Evolutionary conservation across 2,329 filamentous ascomycete genomes (phyloP), one percentile per base, ranked within the genome.

Genomic region (Pseudopyricularia javanii): DNA sequence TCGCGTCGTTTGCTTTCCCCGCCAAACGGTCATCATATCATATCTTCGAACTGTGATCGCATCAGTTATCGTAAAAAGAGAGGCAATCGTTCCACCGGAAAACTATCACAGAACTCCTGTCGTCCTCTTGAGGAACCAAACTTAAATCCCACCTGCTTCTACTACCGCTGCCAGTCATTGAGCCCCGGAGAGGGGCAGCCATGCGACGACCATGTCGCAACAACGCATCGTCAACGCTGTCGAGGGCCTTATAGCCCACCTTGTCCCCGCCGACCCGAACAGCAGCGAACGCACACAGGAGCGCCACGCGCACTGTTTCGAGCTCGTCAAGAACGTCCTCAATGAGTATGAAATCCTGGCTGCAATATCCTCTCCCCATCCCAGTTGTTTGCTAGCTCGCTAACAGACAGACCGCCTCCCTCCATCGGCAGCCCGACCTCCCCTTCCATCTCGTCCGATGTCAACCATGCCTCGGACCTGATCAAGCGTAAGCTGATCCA

Each of bases 391-490:
- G 47, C 33, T 32, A 53, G 54, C 15, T 55, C 52, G 40, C 32
- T 37, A 8, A 47, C 45, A 50, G 20, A 20, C 28, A 30, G 28
- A 30, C 28, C 20, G 12, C 22, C 43, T 33, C 33, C 50, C 17
- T 14, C 28, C n/a, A 26, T 28, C 43, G 15, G n/a, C 56, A 58
- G 54, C 45, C 56, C 47, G 54, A 77, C 74, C 57, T 73, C 74
- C 47, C 64, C 69, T 54, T 75, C 76, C 52, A 69, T 84, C 51
- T 76, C 79, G 30, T 78, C 84, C 55, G 86, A 91, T 64, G 85
- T 95, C 58, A 91, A 95, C 65, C 91, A 96, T 74, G 90, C 91
- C 52, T 88, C 88, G 30, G 90, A 96, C 66, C 72, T 95, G 61
- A 96, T 98, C 67, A 93, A 91, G 72, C 82, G 88, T 64, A 88